A percentile compares a stretch with the other conserved stretches of the same genome.
These are phyloP conservation scores for Fusarium sulawesiense DNA, from an alignment of 2,329 filamentous ascomycete genomes.

Conservation along the genomic window DNA sequence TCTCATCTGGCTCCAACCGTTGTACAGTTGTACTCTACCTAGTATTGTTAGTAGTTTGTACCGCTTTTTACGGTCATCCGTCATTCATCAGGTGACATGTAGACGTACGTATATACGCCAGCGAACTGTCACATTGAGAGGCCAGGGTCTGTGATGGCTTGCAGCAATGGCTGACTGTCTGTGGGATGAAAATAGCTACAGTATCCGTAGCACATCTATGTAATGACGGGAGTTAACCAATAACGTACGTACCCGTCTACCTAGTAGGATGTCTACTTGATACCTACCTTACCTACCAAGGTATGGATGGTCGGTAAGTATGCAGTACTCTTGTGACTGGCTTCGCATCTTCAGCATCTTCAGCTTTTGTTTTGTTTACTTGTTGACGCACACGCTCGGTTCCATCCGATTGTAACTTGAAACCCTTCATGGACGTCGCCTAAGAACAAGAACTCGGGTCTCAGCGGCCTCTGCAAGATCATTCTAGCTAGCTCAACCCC, in stretches of 20 bases:
- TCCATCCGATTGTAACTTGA: neutral
- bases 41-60: neutral
- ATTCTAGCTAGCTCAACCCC: neutral
- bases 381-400: neutral
- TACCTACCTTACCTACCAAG: neutral
- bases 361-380: neutral
- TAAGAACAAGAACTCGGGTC: neutral
- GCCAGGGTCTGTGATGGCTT: constrained; percentile 31
- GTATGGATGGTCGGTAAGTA: neutral
- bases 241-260: neutral
- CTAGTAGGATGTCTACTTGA: no score
- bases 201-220: neutral
- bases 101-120: neutral
- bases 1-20: constrained; percentile 4
- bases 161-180: constrained; percentile 20
- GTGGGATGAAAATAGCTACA: constrained; percentile 28
- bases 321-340: neutral
- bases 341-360: neutral
- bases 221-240: constrained; percentile 9
- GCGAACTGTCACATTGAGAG: constrained; percentile 13
- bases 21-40: neutral
- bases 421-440: neutral
- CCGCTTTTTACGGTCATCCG: constrained; percentile 6
- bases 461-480: neutral
- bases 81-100: constrained; percentile 32